Percentiles rank a stretch among this genome's conserved stretches.
Evolutionary conservation across 192 early-diverging fungal species (phyloP).

Genomic region (Rhizoclosmatium globosum): DNA sequence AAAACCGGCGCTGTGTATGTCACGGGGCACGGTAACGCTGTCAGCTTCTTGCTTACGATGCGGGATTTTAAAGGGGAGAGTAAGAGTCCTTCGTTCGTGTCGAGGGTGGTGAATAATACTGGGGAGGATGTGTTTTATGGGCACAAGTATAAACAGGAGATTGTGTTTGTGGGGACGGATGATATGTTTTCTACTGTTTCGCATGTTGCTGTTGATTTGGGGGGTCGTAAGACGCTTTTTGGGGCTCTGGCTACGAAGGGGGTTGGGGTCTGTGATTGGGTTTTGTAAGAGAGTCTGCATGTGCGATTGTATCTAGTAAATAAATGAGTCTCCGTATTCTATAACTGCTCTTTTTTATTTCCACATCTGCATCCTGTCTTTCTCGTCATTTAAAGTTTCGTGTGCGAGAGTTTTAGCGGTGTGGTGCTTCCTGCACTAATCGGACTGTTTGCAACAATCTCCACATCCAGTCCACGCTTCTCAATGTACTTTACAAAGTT

Average conservation of each 20-base stretch:
- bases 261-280: constrained; percentile 29
- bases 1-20: constrained; percentile 13
- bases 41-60: not conserved
- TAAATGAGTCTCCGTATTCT: too few relatives aligned
- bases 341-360: too few relatives aligned
- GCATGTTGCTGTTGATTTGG: constrained; percentile 1
- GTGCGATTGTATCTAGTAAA: too few relatives aligned
- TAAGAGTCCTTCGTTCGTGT: not conserved
- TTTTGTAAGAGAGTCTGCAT: constrained; percentile 2
- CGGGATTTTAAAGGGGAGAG: not conserved
- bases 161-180: constrained; percentile 23
- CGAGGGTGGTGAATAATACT: constrained; percentile 22
- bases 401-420: not conserved
- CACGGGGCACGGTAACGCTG: not conserved
- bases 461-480: not conserved
- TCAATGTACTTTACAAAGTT: constrained; percentile 5
- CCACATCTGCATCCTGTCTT: not conserved
- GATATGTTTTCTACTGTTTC: constrained; percentile 13
- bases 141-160: constrained; percentile 19
- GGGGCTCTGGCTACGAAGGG: constrained; percentile 1
- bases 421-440: not conserved
- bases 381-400: not conserved
- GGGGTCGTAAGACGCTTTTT: constrained; percentile 15
- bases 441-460: not conserved
- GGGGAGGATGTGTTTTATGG: constrained; percentile 31